Evolutionary conservation across 202 grass and related monocot genomes (phyloP).

Genomic region (Panicum virgatum): DNA sequence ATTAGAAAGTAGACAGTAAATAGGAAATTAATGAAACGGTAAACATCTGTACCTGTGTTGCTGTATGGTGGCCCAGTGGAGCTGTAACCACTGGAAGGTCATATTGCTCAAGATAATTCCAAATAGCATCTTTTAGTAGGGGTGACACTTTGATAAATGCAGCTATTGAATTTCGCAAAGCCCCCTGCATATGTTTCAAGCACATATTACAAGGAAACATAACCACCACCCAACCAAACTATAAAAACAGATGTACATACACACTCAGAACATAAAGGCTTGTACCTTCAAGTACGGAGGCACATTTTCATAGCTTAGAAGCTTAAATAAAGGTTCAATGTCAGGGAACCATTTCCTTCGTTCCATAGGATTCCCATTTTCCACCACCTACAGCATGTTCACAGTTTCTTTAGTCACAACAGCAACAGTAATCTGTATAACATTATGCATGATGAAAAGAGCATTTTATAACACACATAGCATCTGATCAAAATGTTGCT

Average conservation of each 20-base stretch:
- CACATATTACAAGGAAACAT: slow-evolving; percentile 25
- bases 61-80: slow-evolving; percentile 52
- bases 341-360: slow-evolving; percentile 92
- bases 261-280: background rate
- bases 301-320: slow-evolving; percentile 96
- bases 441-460: background rate
- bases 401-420: slow-evolving; percentile 8
- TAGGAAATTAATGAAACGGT: background rate
- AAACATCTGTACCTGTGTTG: slow-evolving; percentile 68
- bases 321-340: slow-evolving; percentile 93
- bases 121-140: slow-evolving; percentile 78
- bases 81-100: slow-evolving; percentile 79
- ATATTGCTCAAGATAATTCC: slow-evolving; percentile 97
- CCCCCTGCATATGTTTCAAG: slow-evolving; percentile 61
- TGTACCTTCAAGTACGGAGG: slow-evolving; percentile 94
- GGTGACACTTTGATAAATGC: slow-evolving; percentile 98
- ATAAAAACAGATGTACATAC: slow-evolving; percentile 10
- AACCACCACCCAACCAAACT: background rate
- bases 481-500: slow-evolving; percentile 3
- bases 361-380: slow-evolving; percentile 93
- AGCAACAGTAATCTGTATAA: slow-evolving; percentile 7
- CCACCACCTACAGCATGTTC: slow-evolving; percentile 71
- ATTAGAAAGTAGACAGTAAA: background rate
- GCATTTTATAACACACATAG: slow-evolving; percentile 8
- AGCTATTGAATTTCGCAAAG: slow-evolving; percentile 76